These are phyloP conservation scores for Delphinella strobiligena DNA, from an alignment of 2,329 filamentous ascomycete species.

Conservation along the genomic window DNA sequence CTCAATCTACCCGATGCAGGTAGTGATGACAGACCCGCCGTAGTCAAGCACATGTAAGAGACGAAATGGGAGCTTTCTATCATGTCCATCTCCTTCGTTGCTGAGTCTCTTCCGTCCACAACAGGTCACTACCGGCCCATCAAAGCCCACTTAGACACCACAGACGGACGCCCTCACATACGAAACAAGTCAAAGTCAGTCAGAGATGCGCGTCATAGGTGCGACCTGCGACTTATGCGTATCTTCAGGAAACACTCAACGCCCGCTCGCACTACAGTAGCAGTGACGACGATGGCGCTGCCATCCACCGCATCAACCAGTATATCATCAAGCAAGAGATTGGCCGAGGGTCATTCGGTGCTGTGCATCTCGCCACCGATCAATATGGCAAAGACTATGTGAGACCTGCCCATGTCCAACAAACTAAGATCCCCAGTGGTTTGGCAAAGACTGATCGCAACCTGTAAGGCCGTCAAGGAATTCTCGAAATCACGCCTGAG, in stretches of 20 bases:
- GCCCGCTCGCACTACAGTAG: slow-evolving; percentile 77
- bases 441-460: background rate
- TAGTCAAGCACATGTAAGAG: slow-evolving; percentile 39
- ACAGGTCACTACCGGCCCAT: slow-evolving; percentile 45
- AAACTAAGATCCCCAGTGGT: background rate
- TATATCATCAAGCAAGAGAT: slow-evolving; percentile 93
- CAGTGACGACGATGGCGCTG: slow-evolving; percentile 68
- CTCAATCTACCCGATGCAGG: slow-evolving; percentile 33
- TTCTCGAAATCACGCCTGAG: slow-evolving; percentile 88
- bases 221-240: background rate
- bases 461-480: slow-evolving; percentile 78
- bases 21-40: slow-evolving; percentile 27
- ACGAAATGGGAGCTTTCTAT: background rate
- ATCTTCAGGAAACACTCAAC: slow-evolving; percentile 73
- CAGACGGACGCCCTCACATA: slow-evolving; percentile 46
- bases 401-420: slow-evolving; percentile 26
- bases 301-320: slow-evolving; percentile 84
- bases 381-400: slow-evolving; percentile 91
- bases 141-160: slow-evolving; percentile 55
- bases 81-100: background rate
- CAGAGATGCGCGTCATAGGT: background rate
- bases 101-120: slow-evolving; percentile 12
- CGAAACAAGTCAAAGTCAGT: slow-evolving; percentile 50
- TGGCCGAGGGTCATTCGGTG: slow-evolving; percentile 88
- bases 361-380: slow-evolving; percentile 81